Base-by-base conservation (phyloP, 495 filamentous ascomycete species). In the Hyaloscypha bicolor region DNA sequence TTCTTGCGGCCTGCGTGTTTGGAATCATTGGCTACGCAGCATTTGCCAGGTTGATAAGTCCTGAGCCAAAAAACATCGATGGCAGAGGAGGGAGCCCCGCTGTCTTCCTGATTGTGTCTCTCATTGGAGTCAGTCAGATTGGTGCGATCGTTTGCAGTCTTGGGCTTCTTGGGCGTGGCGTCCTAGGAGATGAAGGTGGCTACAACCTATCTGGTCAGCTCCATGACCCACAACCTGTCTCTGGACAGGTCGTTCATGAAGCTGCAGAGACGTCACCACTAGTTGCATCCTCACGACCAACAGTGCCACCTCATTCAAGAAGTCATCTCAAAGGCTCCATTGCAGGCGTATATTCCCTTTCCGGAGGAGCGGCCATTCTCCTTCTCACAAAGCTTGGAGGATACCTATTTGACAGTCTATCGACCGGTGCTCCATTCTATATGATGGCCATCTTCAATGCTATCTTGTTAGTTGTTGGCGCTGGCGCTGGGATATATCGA, bases 331-430 rank as follows among this genome's bases (percentile, higher is more conserved):
- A 97, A 79, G 95, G 95, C 1, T 92, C 90, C 3, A 96, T 99
- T 67, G 94, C 95, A 11, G 95, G 95, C 0, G 88, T 97, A 1
- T 99, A 99, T 73, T 93, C 90, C 61, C 85, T 97, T 64, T 91
- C 89, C 63, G 95, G 95, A 14, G 95, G 94, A n/a, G 89, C 87
- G 0, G 95, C 94, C 0, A 99, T 99, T 35, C 73, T 99, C 59
- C 76, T 97, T 2, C 81, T 99, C 31, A 99, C 95, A 25, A 99
- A 99, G 77, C 74, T 93, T 19, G 95, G 95, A n/a, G 95, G 95
- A 0, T 82, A 86, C 30, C 74, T 96, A 55, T 97, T 97, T 73
- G 93, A 97, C 76, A 76, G 68, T 29, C 73, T 87, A 62, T 86
- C 86, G 5, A 81, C 81, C 4, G 89, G 91, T 2, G 88, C 91